Percentiles rank a stretch among this genome's conserved stretches.
Evolutionary conservation across 2,329 filamentous ascomycete genomes (phyloP).

Genomic region (Curvularia verruculosa): DNA sequence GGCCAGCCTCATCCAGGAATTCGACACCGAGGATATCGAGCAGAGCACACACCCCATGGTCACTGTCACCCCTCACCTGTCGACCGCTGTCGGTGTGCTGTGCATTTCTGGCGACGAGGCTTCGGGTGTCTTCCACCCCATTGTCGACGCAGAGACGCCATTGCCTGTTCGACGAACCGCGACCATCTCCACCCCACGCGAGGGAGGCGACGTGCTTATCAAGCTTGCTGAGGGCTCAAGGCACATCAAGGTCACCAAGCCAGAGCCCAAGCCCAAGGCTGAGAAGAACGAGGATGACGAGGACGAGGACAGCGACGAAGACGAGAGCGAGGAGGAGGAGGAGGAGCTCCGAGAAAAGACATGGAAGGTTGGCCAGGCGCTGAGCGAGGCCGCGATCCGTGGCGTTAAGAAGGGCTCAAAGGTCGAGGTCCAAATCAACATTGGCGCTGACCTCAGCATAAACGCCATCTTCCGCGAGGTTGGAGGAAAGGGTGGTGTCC

Average conservation of each 20-base stretch:
- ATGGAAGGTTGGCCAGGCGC: conserved; percentile 82
- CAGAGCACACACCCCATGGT: conserved; percentile 96
- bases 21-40: conserved; percentile 90
- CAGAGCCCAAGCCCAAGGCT: conserved; percentile 76
- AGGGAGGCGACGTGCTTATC: conserved; percentile 85
- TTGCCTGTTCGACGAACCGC: conserved; percentile 86
- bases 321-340: conserved; percentile 72
- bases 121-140: conserved; percentile 75
- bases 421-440: conserved; percentile 92
- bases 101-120: conserved; percentile 64
- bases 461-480: conserved; percentile 84
- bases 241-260: conserved; percentile 92
- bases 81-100: conserved; percentile 86
- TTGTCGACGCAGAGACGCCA: conserved; percentile 85
- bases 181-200: conserved; percentile 75
- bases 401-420: conserved; percentile 86
- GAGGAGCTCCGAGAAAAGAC: conserved; percentile 89
- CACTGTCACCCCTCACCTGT: conserved; percentile 89
- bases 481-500: conserved; percentile 76
- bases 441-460: conserved; percentile 77
- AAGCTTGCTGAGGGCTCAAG: conserved; percentile 86
- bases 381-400: conserved; percentile 85
- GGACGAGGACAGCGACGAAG: conserved; percentile 66
- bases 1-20: conserved; percentile 91
- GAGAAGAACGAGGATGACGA: conserved; percentile 66